Conservation (phyloP, 345 rosid species). For the Salix brachista region DNA sequence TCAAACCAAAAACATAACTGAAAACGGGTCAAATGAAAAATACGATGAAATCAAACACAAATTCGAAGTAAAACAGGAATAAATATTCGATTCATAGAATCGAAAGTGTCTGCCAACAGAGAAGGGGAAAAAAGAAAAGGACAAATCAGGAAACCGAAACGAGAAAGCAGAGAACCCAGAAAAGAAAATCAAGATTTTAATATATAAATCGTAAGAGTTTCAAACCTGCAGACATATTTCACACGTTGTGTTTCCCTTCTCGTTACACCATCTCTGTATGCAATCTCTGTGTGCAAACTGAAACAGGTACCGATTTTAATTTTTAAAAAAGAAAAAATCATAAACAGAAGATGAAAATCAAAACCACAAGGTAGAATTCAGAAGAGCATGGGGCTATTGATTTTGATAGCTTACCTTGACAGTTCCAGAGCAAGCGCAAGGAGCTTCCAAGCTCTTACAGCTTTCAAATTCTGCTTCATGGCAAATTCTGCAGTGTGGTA, state of each 20-base stretch:
- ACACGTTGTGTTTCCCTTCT: constrained; percentile 88
- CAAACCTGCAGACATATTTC: constrained; percentile 94
- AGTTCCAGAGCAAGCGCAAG: constrained; percentile 93
- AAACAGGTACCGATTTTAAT: not conserved
- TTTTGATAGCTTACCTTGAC: constrained; percentile 47
- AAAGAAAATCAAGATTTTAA: not conserved
- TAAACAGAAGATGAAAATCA: not conserved
- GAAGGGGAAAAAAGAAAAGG: not conserved
- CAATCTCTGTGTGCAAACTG: constrained; percentile 90
- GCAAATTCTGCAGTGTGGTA: constrained; percentile 72
- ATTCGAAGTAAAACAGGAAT: not conserved
- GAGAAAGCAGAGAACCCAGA: not conserved
- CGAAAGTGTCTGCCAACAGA: not conserved
- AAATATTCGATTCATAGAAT: not conserved
- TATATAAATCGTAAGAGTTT: not conserved
- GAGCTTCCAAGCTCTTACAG: constrained; percentile 68
- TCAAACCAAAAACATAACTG: not conserved
- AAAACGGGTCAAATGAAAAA: not conserved
- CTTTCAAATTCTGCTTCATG: constrained; percentile 76
- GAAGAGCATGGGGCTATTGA: not conserved
- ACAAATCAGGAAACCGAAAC: not conserved
- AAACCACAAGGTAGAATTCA: not conserved
- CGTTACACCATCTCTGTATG: constrained; percentile 97
- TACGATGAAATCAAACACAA: not conserved
- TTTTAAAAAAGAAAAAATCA: not conserved